A percentile compares a stretch with the other conserved stretches of the same genome.
Evolutionary conservation across 2,329 filamentous ascomycete species (phyloP).

Genomic region (Triangularia setosa): DNA sequence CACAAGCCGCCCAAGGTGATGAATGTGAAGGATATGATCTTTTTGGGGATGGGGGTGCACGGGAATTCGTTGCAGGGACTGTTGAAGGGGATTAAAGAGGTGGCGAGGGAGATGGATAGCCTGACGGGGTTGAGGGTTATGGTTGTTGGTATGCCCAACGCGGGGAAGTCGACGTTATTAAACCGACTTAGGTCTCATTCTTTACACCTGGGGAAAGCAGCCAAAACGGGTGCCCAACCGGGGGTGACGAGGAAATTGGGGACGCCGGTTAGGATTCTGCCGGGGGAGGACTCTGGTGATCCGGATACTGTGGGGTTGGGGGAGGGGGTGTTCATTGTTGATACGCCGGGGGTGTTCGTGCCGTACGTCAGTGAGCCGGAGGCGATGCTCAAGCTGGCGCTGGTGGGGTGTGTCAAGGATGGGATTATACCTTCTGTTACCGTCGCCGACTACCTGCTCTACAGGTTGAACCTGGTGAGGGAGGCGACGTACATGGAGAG

Average conservation of each 20-base stretch:
- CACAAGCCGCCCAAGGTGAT: constrained; percentile 42
- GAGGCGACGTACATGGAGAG: constrained; percentile 52
- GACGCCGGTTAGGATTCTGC: constrained; percentile 72
- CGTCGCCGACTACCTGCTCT: constrained; percentile 87
- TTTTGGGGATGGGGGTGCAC: constrained; percentile 33
- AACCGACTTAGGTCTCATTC: constrained; percentile 75
- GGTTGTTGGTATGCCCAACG: constrained; percentile 96
- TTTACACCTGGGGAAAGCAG: constrained; percentile 60
- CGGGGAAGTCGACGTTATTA: constrained; percentile 91
- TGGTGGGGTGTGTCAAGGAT: constrained; percentile 88
- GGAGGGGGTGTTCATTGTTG: constrained; percentile 74
- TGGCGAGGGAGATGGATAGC: constrained; percentile 48
- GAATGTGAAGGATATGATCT: constrained; percentile 28
- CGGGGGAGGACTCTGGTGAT: constrained; percentile 34
- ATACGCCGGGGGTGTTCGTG: constrained; percentile 93
- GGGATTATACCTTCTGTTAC: constrained; percentile 73
- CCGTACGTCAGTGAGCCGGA: constrained; percentile 83
- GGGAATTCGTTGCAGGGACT: constrained; percentile 28
- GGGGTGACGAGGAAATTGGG: constrained; percentile 85
- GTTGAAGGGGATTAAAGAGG: constrained; percentile 46
- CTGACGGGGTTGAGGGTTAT: constrained; percentile 82
- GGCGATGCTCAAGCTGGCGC: constrained; percentile 90
- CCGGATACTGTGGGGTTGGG: constrained; percentile 34
- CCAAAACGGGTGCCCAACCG: constrained; percentile 78
- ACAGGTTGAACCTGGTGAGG: constrained; percentile 68